These are phyloP conservation scores for Alternaria brassicicola DNA, from an alignment of 2,329 filamentous ascomycete species.

Conservation along the genomic window DNA sequence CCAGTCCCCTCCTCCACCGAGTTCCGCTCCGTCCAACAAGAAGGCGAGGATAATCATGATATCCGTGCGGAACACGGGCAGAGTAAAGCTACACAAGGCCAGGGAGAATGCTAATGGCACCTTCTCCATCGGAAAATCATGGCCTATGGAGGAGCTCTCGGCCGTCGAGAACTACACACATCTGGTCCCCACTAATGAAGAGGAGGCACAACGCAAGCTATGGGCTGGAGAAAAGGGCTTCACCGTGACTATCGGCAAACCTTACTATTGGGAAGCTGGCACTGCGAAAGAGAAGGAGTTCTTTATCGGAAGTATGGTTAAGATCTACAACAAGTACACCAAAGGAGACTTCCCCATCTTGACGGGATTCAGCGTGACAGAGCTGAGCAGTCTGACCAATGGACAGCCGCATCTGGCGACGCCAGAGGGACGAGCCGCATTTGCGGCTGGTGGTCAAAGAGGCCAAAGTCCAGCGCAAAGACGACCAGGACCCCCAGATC, in stretches of 20 bases:
- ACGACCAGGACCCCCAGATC: slow-evolving; percentile 26
- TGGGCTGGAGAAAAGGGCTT: slow-evolving; percentile 89
- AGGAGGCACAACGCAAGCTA: slow-evolving; percentile 66
- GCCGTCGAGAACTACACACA: slow-evolving; percentile 82
- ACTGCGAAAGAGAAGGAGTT: slow-evolving; percentile 98
- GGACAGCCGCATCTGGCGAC: slow-evolving; percentile 41
- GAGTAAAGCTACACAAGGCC: slow-evolving; percentile 95
- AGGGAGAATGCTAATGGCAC: slow-evolving; percentile 92
- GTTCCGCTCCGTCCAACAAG: slow-evolving; percentile 73
- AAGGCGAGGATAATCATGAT: slow-evolving; percentile 93
- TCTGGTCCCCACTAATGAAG: slow-evolving; percentile 61
- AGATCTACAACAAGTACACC: slow-evolving; percentile 97
- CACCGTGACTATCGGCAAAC: slow-evolving; percentile 85
- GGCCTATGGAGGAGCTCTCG: slow-evolving; percentile 90
- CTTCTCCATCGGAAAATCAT: slow-evolving; percentile 98
- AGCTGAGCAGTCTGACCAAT: slow-evolving; percentile 77
- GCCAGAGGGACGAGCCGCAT: slow-evolving; percentile 33
- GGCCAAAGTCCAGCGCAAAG: slow-evolving; percentile 17
- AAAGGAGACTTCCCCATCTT: slow-evolving; percentile 71
- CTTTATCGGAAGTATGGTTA: slow-evolving; percentile 94
- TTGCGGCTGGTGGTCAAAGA: slow-evolving; percentile 12
- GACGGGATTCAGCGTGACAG: slow-evolving; percentile 79
- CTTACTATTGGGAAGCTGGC: slow-evolving; percentile 95
- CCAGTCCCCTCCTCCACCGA: slow-evolving; percentile 81
- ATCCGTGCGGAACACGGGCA: slow-evolving; percentile 87